A percentile compares a stretch with the other conserved stretches of the same genome.
Conservation (phyloP, 768 basidiomycete species). For the Exidia glandulosa region DNA sequence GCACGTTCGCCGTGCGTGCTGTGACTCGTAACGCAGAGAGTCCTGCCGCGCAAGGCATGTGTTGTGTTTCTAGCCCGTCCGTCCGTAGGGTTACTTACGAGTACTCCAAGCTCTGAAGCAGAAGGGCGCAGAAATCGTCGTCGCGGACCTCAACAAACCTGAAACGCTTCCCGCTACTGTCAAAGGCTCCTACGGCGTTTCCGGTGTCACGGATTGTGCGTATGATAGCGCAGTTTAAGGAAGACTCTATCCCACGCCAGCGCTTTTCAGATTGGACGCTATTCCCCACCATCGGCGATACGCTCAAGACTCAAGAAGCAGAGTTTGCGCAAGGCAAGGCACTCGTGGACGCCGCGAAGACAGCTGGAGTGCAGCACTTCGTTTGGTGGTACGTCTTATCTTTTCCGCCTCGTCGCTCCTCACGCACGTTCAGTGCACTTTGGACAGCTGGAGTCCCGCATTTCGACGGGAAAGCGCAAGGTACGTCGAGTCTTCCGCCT, state of each 20-base stretch:
- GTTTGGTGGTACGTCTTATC: slow-evolving; percentile 3
- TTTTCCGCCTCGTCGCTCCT: no score
- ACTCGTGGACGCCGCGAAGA: slow-evolving; percentile 11
- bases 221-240: neutral
- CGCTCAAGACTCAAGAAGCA: neutral
- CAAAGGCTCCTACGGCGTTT: slow-evolving; percentile 21
- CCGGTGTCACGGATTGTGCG: slow-evolving; percentile 15
- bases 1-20: slow-evolving; percentile 23
- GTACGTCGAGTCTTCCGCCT: neutral
- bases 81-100: neutral
- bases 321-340: slow-evolving; percentile 9
- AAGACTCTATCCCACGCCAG: neutral
- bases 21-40: slow-evolving; percentile 21
- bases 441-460: slow-evolving; percentile 1
- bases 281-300: neutral
- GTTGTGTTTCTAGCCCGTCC: no score
- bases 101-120: slow-evolving; percentile 1
- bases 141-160: slow-evolving; percentile 14
- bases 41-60: slow-evolving; percentile 12
- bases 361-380: slow-evolving; percentile 8
- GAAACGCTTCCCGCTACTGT: slow-evolving; percentile 16
- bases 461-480: neutral
- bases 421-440: neutral
- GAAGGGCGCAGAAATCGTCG: slow-evolving; percentile 9
- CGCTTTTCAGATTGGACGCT: neutral